Evolutionary conservation across 257 asterid species (phyloP).

Genomic region (Thymus mandschuricus): DNA sequence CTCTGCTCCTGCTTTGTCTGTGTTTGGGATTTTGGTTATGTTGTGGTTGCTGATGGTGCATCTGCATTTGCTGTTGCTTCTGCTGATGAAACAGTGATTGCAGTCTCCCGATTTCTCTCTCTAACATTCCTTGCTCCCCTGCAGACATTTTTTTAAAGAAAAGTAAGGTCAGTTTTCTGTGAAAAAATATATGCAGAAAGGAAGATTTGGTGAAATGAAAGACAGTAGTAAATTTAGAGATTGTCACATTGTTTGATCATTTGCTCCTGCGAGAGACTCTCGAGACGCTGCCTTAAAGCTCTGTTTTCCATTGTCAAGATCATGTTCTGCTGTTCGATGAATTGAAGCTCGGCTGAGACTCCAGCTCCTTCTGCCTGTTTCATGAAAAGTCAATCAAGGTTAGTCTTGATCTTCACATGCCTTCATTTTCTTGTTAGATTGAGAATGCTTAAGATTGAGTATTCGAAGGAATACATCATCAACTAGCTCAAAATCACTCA

Average conservation of each 20-base stretch:
- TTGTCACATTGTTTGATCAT: slow-evolving; percentile 69
- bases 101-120: slow-evolving; percentile 77
- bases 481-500: too few relatives aligned
- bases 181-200: background rate
- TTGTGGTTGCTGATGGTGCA: slow-evolving; percentile 49
- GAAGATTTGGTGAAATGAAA: background rate
- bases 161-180: background rate
- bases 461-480: too few relatives aligned
- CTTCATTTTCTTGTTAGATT: background rate
- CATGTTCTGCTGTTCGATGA: slow-evolving; percentile 80
- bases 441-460: too few relatives aligned
- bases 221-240: background rate
- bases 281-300: slow-evolving; percentile 84
- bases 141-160: slow-evolving; percentile 11
- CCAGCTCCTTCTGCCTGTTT: slow-evolving; percentile 70
- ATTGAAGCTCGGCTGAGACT: slow-evolving; percentile 73
- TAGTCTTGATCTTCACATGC: background rate
- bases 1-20: slow-evolving; percentile 57
- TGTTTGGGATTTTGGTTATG: slow-evolving; percentile 47
- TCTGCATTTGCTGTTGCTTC: slow-evolving; percentile 55
- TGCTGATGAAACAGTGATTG: slow-evolving; percentile 59
- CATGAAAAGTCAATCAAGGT: background rate
- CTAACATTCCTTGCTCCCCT: slow-evolving; percentile 94
- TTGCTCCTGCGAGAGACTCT: slow-evolving; percentile 77
- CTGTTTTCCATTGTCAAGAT: slow-evolving; percentile 81